Evolutionary conservation across 73 alveolate species (phyloP).

Genomic region (Uronychia setigera): DNA sequence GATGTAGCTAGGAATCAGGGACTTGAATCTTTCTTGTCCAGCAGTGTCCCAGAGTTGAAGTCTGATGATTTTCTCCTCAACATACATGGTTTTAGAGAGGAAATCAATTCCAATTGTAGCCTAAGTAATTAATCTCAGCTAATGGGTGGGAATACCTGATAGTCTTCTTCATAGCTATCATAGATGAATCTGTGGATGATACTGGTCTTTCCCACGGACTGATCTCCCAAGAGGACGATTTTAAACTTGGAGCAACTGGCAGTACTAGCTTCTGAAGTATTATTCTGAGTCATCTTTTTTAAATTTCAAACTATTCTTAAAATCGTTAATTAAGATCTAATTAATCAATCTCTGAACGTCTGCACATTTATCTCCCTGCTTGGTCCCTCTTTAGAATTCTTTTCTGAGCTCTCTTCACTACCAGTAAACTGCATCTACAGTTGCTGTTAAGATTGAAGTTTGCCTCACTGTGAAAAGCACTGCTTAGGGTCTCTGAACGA

Average conservation of each 20-base stretch:
- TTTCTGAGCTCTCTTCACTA: too few relatives aligned
- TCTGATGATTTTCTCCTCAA: slow-evolving; percentile 92
- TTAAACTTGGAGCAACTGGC: slow-evolving; percentile 69
- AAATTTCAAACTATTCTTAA: neutral
- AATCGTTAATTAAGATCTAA: neutral
- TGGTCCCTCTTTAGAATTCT: too few relatives aligned
- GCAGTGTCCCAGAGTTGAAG: slow-evolving; percentile 89
- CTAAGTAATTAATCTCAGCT: slow-evolving; percentile 31
- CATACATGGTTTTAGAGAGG: slow-evolving; percentile 96
- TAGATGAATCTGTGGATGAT: slow-evolving; percentile 85
- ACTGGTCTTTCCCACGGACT: slow-evolving; percentile 87
- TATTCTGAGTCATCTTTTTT: slow-evolving; percentile 38
- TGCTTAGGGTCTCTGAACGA: too few relatives aligned
- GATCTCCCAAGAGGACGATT: slow-evolving; percentile 81
- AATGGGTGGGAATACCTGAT: slow-evolving; percentile 18
- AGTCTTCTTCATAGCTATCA: slow-evolving; percentile 66
- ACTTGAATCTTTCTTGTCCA: slow-evolving; percentile 81
- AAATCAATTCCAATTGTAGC: slow-evolving; percentile 99
- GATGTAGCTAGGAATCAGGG: slow-evolving; percentile 74
- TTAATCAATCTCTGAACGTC: too few relatives aligned
- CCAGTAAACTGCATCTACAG: too few relatives aligned
- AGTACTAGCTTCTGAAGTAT: slow-evolving; percentile 50
- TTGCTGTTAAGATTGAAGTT: too few relatives aligned
- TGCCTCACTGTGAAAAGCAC: too few relatives aligned
- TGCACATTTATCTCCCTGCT: too few relatives aligned